Evolutionary conservation across 805 yeast species (phyloP).

Genomic region (Zygosaccharomyces kombuchaensis): DNA sequence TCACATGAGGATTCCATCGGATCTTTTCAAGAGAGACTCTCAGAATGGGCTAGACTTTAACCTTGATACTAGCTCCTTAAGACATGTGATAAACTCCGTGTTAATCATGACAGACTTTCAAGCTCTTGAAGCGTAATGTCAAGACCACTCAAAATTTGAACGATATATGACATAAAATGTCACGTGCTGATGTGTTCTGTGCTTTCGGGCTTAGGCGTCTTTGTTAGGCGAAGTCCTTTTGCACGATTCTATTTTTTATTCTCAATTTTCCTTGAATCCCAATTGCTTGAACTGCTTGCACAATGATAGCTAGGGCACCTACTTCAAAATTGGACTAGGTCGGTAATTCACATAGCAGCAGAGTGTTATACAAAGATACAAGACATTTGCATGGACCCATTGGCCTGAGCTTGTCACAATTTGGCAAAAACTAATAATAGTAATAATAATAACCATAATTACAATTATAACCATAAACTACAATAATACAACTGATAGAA

Average conservation of each 20-base stretch:
- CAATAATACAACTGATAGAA: not conserved
- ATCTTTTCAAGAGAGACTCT: slow-evolving; percentile 10
- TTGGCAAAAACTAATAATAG: not conserved
- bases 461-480: not conserved
- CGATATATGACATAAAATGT: too few relatives aligned
- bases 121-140: too few relatives aligned
- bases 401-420: not conserved
- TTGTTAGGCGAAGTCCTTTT: not conserved
- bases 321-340: not conserved
- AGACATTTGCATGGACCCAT: not conserved
- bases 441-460: not conserved
- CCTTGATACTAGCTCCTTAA: slow-evolving; percentile 3
- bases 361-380: not conserved
- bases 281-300: not conserved
- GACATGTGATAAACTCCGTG: too few relatives aligned
- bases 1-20: not conserved
- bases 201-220: too few relatives aligned
- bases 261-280: not conserved
- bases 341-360: not conserved
- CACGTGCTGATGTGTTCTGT: too few relatives aligned
- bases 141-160: too few relatives aligned
- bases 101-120: too few relatives aligned
- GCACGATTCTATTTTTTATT: not conserved
- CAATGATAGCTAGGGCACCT: not conserved
- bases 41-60: slow-evolving; percentile 11